phyloP scores from a whole-genome alignment of 2,329 filamentous ascomycete species.

The Nothopassalora personata region DNA sequence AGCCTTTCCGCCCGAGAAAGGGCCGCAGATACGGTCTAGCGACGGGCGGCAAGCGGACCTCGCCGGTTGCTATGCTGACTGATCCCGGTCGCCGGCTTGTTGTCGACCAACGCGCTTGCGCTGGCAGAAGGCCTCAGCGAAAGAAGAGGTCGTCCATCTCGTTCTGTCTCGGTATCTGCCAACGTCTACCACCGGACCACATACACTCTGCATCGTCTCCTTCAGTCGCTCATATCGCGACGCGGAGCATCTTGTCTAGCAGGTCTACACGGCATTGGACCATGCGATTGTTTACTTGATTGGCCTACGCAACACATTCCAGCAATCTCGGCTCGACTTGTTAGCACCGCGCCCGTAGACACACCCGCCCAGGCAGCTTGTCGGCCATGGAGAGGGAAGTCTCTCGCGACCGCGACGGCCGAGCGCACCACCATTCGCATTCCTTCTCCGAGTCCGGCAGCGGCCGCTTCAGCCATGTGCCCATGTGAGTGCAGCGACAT shows the following conservation, averaged over 20 bases:
- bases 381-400: constrained; percentile 16
- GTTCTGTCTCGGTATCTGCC: not conserved
- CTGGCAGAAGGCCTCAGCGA: not conserved
- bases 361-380: constrained; percentile 8
- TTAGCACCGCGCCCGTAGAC: constrained; percentile 3
- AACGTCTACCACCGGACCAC: not conserved
- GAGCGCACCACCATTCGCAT: constrained; percentile 15
- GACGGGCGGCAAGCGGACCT: not conserved
- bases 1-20: not conserved
- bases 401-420: constrained; percentile 17
- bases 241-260: not conserved
- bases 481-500: constrained; percentile 22
- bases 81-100: not conserved
- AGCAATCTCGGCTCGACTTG: constrained; percentile 16
- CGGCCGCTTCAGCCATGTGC: constrained; percentile 17
- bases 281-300: constrained; percentile 1
- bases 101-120: not conserved
- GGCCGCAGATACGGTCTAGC: not conserved
- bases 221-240: not conserved
- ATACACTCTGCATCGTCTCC: not conserved
- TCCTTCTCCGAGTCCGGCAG: constrained; percentile 19
- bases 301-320: constrained; percentile 6
- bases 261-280: not conserved
- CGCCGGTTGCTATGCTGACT: constrained; percentile 1
- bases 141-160: not conserved